These are phyloP conservation scores for Ricinus communis DNA, from an alignment of 345 rosid species.

Conservation along the genomic window DNA sequence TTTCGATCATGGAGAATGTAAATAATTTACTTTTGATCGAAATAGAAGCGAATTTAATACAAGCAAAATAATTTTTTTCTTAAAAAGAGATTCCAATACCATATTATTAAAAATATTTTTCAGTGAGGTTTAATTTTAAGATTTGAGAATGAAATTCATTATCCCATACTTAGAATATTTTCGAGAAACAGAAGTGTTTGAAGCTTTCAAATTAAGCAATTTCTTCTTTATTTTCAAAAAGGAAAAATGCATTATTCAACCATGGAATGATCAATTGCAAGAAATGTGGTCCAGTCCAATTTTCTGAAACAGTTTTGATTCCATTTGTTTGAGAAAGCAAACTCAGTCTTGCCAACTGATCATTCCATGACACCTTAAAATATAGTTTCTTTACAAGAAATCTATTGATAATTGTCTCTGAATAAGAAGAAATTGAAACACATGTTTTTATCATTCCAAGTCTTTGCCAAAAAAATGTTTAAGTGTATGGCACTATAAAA, in stretches of 20 bases:
- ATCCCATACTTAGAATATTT: not conserved
- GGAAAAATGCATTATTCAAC: not conserved
- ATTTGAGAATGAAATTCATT: not conserved
- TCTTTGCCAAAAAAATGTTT: constrained; percentile 9
- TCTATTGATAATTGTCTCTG: not conserved
- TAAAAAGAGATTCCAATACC: too few relatives aligned
- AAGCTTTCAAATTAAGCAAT: not conserved
- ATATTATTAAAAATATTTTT: too few relatives aligned
- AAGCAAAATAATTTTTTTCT: too few relatives aligned
- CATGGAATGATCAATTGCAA: not conserved
- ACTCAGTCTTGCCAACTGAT: not conserved
- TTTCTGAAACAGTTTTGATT: too few relatives aligned
- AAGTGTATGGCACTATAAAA: not conserved
- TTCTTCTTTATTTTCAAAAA: not conserved
- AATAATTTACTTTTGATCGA: too few relatives aligned
- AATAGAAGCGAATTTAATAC: too few relatives aligned
- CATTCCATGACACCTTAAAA: not conserved
- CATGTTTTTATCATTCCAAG: not conserved
- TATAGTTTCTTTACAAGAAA: not conserved
- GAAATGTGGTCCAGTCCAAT: too few relatives aligned
- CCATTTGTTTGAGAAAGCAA: not conserved
- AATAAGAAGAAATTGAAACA: not conserved
- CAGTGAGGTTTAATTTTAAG: too few relatives aligned
- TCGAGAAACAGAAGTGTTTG: not conserved
- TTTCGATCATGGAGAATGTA: too few relatives aligned